A percentile compares a stretch with the other conserved stretches of the same genome.
phyloP scores from a whole-genome alignment of 1,284 basidiomycete species.

The Ustilago hordei region DNA sequence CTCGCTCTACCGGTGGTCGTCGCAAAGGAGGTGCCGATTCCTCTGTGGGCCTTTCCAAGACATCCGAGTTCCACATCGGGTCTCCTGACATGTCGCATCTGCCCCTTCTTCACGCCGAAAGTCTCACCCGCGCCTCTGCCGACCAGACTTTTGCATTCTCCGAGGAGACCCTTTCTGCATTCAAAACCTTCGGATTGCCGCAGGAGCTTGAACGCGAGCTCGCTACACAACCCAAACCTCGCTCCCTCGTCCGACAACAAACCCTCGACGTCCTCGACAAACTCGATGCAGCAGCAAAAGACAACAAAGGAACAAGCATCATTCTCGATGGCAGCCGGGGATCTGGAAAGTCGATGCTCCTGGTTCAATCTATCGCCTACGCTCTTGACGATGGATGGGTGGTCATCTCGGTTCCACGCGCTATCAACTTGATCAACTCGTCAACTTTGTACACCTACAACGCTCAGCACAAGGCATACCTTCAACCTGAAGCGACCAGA shows the following conservation, averaged over 20 bases:
- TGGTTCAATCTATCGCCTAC: constrained; percentile 84
- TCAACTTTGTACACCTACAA: constrained; percentile 82
- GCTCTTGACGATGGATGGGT: constrained; percentile 81
- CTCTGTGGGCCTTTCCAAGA: constrained; percentile 41
- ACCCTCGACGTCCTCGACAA: constrained; percentile 57
- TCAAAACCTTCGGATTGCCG: constrained; percentile 57
- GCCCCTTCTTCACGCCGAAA: constrained; percentile 47
- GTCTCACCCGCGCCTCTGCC: constrained; percentile 35
- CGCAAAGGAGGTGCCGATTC: constrained; percentile 62
- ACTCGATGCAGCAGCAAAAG: constrained; percentile 48
- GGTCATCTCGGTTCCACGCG: constrained; percentile 88
- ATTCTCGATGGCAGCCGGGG: constrained; percentile 75
- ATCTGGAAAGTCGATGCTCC: constrained; percentile 83
- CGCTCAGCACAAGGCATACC: constrained; percentile 79
- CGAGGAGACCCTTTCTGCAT: constrained; percentile 46
- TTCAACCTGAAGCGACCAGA: constrained; percentile 75
- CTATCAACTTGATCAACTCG: constrained; percentile 81
- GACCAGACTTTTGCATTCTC: constrained; percentile 56
- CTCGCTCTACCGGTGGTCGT: constrained; percentile 54
- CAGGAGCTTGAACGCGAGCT: constrained; percentile 54
- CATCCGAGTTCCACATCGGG: constrained; percentile 48
- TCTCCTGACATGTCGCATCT: constrained; percentile 60
- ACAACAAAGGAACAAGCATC: constrained; percentile 23
- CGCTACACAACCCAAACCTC: constrained; percentile 45
- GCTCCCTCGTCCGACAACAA: constrained; percentile 55